Evolutionary conservation across 2,329 filamentous ascomycete species (phyloP).

Genomic region (Conoideocrella luteorostrata): DNA sequence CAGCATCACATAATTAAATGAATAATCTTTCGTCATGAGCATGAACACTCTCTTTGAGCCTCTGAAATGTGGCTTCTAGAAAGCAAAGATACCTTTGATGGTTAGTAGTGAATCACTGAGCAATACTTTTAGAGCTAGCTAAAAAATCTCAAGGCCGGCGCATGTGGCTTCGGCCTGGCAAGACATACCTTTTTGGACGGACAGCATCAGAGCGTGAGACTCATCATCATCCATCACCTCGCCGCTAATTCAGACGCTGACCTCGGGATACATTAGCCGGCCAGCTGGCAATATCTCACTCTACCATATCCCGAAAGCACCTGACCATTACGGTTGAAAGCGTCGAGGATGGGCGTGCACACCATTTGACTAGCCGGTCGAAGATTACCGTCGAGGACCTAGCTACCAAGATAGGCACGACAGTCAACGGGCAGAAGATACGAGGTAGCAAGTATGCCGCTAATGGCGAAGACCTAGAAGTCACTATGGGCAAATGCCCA

Average conservation of each 20-base stretch:
- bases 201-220: slow-evolving; percentile 58
- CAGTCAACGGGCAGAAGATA: slow-evolving; percentile 66
- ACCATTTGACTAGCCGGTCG: slow-evolving; percentile 59
- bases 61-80: slow-evolving; percentile 58
- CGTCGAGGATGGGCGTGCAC: slow-evolving; percentile 60
- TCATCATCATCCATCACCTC: too few relatives aligned
- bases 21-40: background rate
- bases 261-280: slow-evolving; percentile 40
- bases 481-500: slow-evolving; percentile 67
- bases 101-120: slow-evolving; percentile 18
- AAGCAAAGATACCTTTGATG: slow-evolving; percentile 47
- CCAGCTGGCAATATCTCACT: slow-evolving; percentile 65
- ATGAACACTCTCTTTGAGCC: background rate
- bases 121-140: slow-evolving; percentile 3
- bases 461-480: slow-evolving; percentile 43
- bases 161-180: slow-evolving; percentile 80
- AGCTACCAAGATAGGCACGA: slow-evolving; percentile 78
- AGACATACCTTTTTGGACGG: slow-evolving; percentile 78
- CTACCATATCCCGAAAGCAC: slow-evolving; percentile 84
- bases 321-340: slow-evolving; percentile 66
- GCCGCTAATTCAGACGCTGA: background rate
- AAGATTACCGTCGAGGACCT: slow-evolving; percentile 69
- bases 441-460: slow-evolving; percentile 55
- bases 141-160: slow-evolving; percentile 33
- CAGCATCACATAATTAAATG: too few relatives aligned